Percentiles rank a stretch among this genome's conserved stretches.
Evolutionary conservation across 192 early-diverging fungal genomes (phyloP).

Genomic region (Mortierella claussenii): DNA sequence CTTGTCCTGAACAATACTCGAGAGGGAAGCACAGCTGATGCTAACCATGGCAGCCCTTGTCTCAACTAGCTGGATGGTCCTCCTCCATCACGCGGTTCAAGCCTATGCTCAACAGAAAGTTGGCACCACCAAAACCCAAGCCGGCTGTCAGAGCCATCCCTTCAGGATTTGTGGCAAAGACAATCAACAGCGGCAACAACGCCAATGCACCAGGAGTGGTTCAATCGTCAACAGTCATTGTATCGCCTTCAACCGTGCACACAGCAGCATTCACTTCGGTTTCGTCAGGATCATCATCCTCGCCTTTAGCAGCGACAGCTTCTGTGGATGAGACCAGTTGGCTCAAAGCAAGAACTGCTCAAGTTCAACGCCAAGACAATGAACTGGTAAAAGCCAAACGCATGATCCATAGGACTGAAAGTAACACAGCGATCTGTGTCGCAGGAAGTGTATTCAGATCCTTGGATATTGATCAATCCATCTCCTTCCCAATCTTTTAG

Average conservation of each 20-base stretch:
- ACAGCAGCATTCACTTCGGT: slow-evolving; percentile 1
- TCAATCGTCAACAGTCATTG: not conserved
- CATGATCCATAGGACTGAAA: no score
- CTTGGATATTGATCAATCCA: no score
- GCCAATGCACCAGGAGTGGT: not conserved
- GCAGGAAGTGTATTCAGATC: no score
- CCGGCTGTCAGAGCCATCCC: slow-evolving; percentile 34
- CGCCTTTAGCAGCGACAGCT: not conserved
- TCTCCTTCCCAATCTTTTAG: slow-evolving; percentile 1
- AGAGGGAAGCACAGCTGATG: no score
- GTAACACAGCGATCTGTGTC: no score
- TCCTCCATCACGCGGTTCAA: slow-evolving; percentile 53
- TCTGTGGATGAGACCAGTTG: slow-evolving; percentile 39
- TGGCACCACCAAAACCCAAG: slow-evolving; percentile 61
- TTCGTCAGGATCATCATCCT: not conserved
- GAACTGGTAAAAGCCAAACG: not conserved
- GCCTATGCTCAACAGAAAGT: slow-evolving; percentile 59
- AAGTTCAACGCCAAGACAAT: slow-evolving; percentile 56
- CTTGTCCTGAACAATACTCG: not conserved
- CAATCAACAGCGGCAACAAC: slow-evolving; percentile 5
- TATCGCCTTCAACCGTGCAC: no score
- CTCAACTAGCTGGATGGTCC: slow-evolving; percentile 51
- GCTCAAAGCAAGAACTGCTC: slow-evolving; percentile 34
- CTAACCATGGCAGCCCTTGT: slow-evolving; percentile 14
- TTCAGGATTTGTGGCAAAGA: slow-evolving; percentile 26